Conservation (phyloP, 768 basidiomycete species). For the Lentinula boryana region DNA sequence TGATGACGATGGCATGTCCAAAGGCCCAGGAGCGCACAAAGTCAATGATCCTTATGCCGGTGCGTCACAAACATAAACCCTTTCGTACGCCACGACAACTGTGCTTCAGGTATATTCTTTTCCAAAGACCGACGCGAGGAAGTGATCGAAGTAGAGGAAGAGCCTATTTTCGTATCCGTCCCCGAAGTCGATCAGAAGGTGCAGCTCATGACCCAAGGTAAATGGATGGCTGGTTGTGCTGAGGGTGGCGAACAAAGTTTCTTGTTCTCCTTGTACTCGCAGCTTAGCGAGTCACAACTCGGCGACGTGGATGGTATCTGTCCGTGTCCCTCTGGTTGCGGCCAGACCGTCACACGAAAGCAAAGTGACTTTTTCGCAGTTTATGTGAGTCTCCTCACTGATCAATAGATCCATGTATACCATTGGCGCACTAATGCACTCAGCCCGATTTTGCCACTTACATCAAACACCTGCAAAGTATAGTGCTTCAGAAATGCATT, state of each 20-base stretch:
- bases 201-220: conserved; percentile 77
- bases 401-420: neutral
- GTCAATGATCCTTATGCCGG: conserved; percentile 90
- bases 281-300: conserved; percentile 41
- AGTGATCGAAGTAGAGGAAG: conserved; percentile 88
- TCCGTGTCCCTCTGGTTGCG: conserved; percentile 73
- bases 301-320: conserved; percentile 34
- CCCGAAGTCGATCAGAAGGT: conserved; percentile 37
- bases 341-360: conserved; percentile 48
- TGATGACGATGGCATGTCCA: conserved; percentile 36
- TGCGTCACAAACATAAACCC: conserved; percentile 17
- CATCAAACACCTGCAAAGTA: conserved; percentile 52
- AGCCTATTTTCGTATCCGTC: conserved; percentile 47
- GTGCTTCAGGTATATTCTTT: conserved; percentile 75
- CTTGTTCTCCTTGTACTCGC: conserved; percentile 78
- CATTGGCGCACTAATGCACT: conserved; percentile 8
- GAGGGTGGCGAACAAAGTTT: conserved; percentile 89
- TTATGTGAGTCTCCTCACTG: conserved; percentile 48
- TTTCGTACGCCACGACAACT: neutral
- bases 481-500: conserved; percentile 57
- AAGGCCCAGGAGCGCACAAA: conserved; percentile 31
- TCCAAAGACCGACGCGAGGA: conserved; percentile 91
- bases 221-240: conserved; percentile 98
- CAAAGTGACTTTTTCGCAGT: conserved; percentile 81
- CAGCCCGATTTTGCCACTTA: conserved; percentile 74